A percentile compares a stretch with the other conserved stretches of the same genome.
Conservation (phyloP, 2,329 filamentous ascomycete genomes). For the Diaporthe sp. region DNA sequence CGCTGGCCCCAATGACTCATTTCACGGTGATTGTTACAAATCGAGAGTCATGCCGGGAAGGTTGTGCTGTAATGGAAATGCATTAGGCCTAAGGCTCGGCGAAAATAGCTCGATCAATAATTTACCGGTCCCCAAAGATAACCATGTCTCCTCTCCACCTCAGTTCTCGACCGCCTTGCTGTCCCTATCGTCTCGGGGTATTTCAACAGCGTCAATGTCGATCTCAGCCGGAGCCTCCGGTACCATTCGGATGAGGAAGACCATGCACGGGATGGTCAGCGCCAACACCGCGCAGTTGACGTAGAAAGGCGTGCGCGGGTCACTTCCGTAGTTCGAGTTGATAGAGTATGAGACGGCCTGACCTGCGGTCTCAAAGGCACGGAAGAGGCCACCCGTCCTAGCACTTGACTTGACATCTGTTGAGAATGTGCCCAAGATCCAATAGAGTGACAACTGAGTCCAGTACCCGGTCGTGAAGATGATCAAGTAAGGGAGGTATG, state of each 20-base stretch:
- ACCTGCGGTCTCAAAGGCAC: conserved; percentile 49
- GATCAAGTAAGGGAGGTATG: conserved; percentile 40
- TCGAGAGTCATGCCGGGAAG: conserved; percentile 18
- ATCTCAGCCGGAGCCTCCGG: conserved; percentile 38
- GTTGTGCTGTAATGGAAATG: conserved; percentile 24
- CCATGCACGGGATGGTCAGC: conserved; percentile 39
- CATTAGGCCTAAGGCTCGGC: conserved; percentile 28
- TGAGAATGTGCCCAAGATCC: conserved; percentile 54
- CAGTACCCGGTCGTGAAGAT: conserved; percentile 42
- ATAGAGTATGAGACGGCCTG: conserved; percentile 50
- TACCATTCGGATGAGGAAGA: conserved; percentile 35
- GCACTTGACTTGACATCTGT: conserved; percentile 51
- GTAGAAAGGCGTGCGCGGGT: conserved; percentile 37
- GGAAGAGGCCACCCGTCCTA: conserved; percentile 49
- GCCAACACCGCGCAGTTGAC: conserved; percentile 39
- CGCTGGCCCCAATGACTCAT: conserved; percentile 27
- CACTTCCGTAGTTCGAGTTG: conserved; percentile 45
- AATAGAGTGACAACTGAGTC: conserved; percentile 50
- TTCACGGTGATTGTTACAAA: conserved; percentile 18
- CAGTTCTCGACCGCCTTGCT: conserved; percentile 18
- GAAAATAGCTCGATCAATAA: not conserved
- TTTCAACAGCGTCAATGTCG: conserved; percentile 38
- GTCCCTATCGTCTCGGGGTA: conserved; percentile 9
- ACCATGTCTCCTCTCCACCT: not conserved
- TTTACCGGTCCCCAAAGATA: not conserved